Evolutionary conservation across 2,329 filamentous ascomycete species (phyloP), one percentile per base, ranked within the genome.

Genomic region (Colletotrichum camelliae): DNA sequence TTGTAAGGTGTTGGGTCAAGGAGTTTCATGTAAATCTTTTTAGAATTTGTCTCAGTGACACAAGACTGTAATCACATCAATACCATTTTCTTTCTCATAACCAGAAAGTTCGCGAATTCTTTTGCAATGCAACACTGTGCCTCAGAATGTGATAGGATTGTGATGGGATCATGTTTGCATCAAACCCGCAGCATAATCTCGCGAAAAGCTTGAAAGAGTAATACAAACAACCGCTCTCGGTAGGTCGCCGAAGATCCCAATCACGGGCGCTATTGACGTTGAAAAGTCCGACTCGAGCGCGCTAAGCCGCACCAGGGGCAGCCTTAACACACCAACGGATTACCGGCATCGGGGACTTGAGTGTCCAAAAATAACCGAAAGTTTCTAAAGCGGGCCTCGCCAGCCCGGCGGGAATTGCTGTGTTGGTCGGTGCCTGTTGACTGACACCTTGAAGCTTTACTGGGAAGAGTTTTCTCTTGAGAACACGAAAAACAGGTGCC

Each of bases 11-110:
- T 57, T 15, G 12, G 15, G 9, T 21, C 12, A 9, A 3, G 9
- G 9, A 13, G 5, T 16, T 24, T 55, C 39, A 9, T 55, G 37
- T 43, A 52, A 31, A 62, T 37, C 31, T 35, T 52, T 70, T 62
- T 58, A n/a, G 33, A 58, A 15, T 15, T 61, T 31, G 65, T 73
- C 65, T 66, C 18, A 13, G 29, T 15, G 57, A 65, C 27, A 57
- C 16, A 18, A 29, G 13, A 10, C 18, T 27, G 8, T 39, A 76
- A 52, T 52, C 29, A 31, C 29, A 31, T 7, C 43, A 52, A 69
- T 76, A 60, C 15, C 29, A n/a, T 33, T 27, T 37, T 70, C 16
- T 12, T 43, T 31, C 24, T 48, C 55, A 69, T 0, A 7, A 13
- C 43, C n/a, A 52, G 1, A 7, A 13, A 1, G 1, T 21, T 13